Conservation (phyloP, 2,329 filamentous ascomycete genomes). For the Pseudocercospora eumusae region DNA sequence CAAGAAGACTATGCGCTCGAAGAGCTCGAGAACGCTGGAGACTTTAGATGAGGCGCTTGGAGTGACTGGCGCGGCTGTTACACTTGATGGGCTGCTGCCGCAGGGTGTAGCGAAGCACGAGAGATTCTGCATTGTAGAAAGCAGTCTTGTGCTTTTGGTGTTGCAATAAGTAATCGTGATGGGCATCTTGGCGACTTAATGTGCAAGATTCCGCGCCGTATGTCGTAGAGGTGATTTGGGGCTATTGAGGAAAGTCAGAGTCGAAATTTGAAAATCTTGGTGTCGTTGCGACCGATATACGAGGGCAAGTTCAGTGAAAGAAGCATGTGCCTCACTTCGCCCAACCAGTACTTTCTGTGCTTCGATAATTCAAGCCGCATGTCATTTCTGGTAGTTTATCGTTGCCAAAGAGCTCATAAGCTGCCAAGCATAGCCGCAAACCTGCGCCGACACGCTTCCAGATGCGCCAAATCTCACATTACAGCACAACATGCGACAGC, state of each 20-base stretch:
- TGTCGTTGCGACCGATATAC: too few relatives aligned
- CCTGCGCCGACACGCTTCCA: background rate
- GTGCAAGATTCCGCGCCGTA: background rate
- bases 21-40: background rate
- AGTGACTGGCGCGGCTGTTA: too few relatives aligned
- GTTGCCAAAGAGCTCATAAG: background rate
- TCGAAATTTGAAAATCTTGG: too few relatives aligned
- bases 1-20: background rate
- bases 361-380: background rate
- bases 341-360: background rate
- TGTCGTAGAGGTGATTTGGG: too few relatives aligned
- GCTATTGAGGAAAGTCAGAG: too few relatives aligned
- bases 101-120: background rate
- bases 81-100: background rate
- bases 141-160: background rate
- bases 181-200: background rate
- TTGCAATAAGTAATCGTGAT: background rate
- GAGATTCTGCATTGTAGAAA: background rate
- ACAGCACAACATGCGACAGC: conserved; percentile 21
- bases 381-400: too few relatives aligned
- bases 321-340: too few relatives aligned
- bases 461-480: conserved; percentile 13
- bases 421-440: background rate
- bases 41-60: background rate
- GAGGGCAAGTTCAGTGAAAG: too few relatives aligned